These are phyloP conservation scores for Pythium sukuiense DNA, from an alignment of 352 stramenopile species.

Conservation along the genomic window DNA sequence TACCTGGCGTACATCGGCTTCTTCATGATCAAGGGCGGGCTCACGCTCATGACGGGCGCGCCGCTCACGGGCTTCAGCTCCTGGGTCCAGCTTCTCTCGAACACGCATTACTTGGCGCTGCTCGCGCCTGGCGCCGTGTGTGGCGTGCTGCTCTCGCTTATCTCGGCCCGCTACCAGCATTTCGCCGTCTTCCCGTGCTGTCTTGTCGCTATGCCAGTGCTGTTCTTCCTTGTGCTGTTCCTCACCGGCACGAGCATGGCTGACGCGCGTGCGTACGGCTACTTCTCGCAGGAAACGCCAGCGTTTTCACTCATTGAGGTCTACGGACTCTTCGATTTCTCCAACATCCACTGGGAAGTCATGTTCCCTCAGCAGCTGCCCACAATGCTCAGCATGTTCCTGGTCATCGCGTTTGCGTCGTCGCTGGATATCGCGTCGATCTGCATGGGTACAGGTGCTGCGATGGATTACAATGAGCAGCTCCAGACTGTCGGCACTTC, in stretches of 20 bases:
- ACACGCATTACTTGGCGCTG: constrained; percentile 62
- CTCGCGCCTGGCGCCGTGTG: constrained; percentile 72
- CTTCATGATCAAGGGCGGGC: constrained; percentile 92
- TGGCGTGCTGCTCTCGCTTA: constrained; percentile 68
- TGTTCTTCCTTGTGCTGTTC: constrained; percentile 89
- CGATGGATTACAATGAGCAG: constrained; percentile 94
- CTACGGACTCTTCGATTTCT: constrained; percentile 72
- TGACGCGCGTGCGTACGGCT: constrained; percentile 87
- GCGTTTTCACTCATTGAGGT: constrained; percentile 40
- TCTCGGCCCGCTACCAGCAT: constrained; percentile 66
- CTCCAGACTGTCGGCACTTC: constrained; percentile 92
- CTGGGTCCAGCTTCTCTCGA: constrained; percentile 59
- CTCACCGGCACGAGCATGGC: constrained; percentile 71
- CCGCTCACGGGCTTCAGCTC: constrained; percentile 67
- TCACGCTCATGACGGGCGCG: constrained; percentile 83
- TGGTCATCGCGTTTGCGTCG: constrained; percentile 94
- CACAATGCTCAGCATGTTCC: constrained; percentile 91
- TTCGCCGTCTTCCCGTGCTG: constrained; percentile 66
- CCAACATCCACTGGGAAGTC: constrained; percentile 71
- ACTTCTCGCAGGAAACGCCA: constrained; percentile 54
- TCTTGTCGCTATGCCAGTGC: constrained; percentile 45
- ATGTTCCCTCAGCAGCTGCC: constrained; percentile 69
- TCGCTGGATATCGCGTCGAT: constrained; percentile 95
- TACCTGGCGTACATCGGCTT: constrained; percentile 97
- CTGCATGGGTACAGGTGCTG: constrained; percentile 90